Evolutionary conservation across 1,284 basidiomycete genomes (phyloP).

Genomic region (Pseudozyma tsukubaensis): DNA sequence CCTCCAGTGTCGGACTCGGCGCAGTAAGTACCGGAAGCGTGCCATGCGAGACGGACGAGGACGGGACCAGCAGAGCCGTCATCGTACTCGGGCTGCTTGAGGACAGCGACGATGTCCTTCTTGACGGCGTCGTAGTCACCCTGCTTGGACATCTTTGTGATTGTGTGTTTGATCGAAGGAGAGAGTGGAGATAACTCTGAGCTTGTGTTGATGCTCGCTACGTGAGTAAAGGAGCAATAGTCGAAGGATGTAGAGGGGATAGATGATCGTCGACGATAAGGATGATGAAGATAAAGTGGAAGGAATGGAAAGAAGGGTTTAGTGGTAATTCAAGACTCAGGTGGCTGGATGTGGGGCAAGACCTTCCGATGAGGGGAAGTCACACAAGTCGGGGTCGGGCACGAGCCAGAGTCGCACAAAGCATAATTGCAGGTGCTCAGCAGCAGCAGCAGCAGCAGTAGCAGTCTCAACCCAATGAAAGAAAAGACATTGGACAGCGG

Average conservation of each 20-base stretch:
- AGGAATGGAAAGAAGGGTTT: constrained; percentile 1
- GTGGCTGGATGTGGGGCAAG: constrained; percentile 16
- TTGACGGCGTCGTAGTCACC: constrained; percentile 64
- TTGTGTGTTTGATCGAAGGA: not conserved
- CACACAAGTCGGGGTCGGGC: not conserved
- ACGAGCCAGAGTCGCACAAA: no score
- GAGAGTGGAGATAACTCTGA: not conserved
- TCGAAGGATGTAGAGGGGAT: not conserved
- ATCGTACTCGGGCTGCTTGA: constrained; percentile 67
- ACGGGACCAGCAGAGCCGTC: constrained; percentile 66
- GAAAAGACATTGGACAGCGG: constrained; percentile 23
- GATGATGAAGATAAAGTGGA: not conserved
- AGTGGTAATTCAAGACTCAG: not conserved
- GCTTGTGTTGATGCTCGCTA: not conserved
- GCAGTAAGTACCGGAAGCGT: constrained; percentile 67
- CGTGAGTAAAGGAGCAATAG: not conserved
- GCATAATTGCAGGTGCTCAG: not conserved
- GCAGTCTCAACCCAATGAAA: no score
- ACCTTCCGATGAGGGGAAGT: not conserved
- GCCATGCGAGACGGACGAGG: constrained; percentile 67
- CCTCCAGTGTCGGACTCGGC: constrained; percentile 71
- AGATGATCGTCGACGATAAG: not conserved
- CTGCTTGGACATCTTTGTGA: constrained; percentile 41
- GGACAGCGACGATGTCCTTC: constrained; percentile 62
- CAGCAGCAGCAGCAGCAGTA: not conserved